Evolutionary conservation across 345 rosid genomes (phyloP), one percentile per base, ranked within the genome.

Genomic region (Eucalyptus virginea): DNA sequence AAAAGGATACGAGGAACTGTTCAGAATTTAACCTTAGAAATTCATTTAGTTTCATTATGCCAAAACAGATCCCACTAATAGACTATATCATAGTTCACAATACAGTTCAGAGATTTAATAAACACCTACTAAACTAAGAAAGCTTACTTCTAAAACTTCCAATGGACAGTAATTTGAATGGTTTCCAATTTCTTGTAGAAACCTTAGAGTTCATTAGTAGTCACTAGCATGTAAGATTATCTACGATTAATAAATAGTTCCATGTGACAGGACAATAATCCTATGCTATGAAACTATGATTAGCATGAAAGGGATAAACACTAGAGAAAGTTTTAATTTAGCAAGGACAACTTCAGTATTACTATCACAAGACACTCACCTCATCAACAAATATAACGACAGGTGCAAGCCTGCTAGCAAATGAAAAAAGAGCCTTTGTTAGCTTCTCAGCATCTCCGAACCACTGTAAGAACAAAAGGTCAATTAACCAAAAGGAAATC

Each of bases 381-480:
- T 98, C 99, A 65, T 98, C 99, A 88, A 98, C 99, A 94, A 98
- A 97, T 91, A 98, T 95, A 89, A 98, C 95, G 52, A 96, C 99
- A 47, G 99, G 99, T 18, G 98, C 96, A 90, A 98, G 95, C 91
- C 95, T 96, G 93, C 95, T 93, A 50, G 99, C 99, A 93, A 97
- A 98, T 67, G 99, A 96, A 93, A 98, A 98, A 47, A 98, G 96
- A 88, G 98, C 99, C 93, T 96, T 97, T 4, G 99, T 98, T 87
- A 98, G 98, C 94, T 98, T 98, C 93, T 97, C 99, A 44, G 99
- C 99, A 91, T 98, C 99, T 93, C 99, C 99, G 94, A 97, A 97
- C 99, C 99, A 97, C 99, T 98, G 94, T 87, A 89, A 89, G 88
- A 88, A 58, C 89, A 91, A 60, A 88, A 80, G 28, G 67, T 86